Evolutionary conservation across 2,329 filamentous ascomycete species (phyloP).

Genomic region (Calycina herbarum): DNA sequence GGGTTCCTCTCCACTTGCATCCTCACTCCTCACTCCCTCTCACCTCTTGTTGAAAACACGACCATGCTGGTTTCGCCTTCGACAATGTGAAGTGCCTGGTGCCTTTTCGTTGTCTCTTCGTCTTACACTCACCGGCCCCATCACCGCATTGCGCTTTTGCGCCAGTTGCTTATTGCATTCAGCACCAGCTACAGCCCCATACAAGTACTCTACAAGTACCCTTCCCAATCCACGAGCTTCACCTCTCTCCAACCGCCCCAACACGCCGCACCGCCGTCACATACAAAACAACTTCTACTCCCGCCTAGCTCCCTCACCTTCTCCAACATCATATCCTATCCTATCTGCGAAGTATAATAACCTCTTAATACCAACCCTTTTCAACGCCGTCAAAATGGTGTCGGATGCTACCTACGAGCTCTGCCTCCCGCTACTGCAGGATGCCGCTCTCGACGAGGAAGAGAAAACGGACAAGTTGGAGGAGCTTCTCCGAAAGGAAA

Average conservation of each 20-base stretch:
- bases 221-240: conserved; percentile 9
- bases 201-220: conserved; percentile 21
- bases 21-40: neutral
- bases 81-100: conserved; percentile 35
- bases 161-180: conserved; percentile 28
- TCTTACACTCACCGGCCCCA: conserved; percentile 3
- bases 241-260: neutral
- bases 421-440: conserved; percentile 84
- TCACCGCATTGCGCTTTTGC: conserved; percentile 10
- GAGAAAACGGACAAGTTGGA: conserved; percentile 93
- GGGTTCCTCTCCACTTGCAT: neutral
- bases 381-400: conserved; percentile 60
- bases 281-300: neutral
- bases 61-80: conserved; percentile 9
- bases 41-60: neutral
- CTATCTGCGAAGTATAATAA: conserved; percentile 6
- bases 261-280: neutral
- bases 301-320: neutral
- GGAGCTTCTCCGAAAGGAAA: conserved; percentile 78
- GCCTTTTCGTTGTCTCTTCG: conserved; percentile 26
- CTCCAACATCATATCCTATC: neutral
- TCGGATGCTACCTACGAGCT: conserved; percentile 91
- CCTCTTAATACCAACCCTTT: neutral
- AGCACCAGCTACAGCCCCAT: conserved; percentile 28
- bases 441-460: conserved; percentile 82